Evolutionary conservation across 31 red algal genomes (phyloP).

Genomic region (Odonthalia washingtoniensis): DNA sequence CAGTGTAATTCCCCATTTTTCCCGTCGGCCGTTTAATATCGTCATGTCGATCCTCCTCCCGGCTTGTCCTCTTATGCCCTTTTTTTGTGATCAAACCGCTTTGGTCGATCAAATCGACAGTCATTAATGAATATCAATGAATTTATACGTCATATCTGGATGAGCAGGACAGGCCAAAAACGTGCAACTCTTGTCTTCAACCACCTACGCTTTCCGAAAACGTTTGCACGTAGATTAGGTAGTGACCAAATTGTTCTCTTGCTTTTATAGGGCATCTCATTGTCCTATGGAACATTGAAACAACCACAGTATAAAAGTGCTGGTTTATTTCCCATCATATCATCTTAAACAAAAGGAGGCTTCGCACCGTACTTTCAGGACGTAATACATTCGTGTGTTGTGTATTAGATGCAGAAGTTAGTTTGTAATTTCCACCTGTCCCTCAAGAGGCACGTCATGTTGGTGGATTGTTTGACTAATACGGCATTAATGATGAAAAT

Average conservation of each 20-base stretch:
- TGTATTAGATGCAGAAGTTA: slow-evolving; percentile 74
- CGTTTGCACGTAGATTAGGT: slow-evolving; percentile 47
- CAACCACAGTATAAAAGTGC: slow-evolving; percentile 83
- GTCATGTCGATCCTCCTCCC: no score
- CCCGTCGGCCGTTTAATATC: no score
- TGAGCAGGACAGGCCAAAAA: slow-evolving; percentile 47
- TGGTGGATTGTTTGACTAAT: slow-evolving; percentile 44
- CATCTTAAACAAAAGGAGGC: slow-evolving; percentile 60
- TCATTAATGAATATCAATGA: slow-evolving; percentile 64
- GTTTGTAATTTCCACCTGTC: slow-evolving; percentile 63
- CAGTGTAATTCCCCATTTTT: no score
- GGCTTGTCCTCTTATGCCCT: no score
- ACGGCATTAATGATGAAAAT: slow-evolving; percentile 32
- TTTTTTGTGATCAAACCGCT: no score
- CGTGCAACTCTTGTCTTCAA: slow-evolving; percentile 71
- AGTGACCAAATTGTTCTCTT: slow-evolving; percentile 61
- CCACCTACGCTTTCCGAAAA: slow-evolving; percentile 78
- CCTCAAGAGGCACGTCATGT: slow-evolving; percentile 60
- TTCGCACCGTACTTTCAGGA: slow-evolving; percentile 49
- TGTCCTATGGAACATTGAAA: slow-evolving; percentile 72
- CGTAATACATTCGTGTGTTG: slow-evolving; percentile 79
- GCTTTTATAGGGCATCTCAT: slow-evolving; percentile 71
- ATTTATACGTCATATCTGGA: slow-evolving; percentile 71
- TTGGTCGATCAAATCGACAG: no score
- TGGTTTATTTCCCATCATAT: slow-evolving; percentile 66